Base-by-base conservation (phyloP, 2,329 filamentous ascomycete species). In the Phialophora macrospora region DNA sequence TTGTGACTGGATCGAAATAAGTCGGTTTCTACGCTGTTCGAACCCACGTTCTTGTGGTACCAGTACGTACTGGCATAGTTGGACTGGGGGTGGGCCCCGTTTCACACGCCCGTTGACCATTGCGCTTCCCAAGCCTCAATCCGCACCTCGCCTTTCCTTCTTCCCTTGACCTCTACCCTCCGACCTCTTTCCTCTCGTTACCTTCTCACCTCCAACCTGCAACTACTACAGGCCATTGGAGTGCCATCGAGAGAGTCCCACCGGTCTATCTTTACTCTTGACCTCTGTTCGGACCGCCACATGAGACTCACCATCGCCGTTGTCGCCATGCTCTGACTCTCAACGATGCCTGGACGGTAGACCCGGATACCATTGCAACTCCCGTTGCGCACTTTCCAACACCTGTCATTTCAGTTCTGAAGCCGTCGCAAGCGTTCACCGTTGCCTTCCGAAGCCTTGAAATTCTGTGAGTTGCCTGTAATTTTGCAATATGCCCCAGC, bases 241-340 rank as follows among this genome's bases (percentile, higher is more conserved):
- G 41, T 52, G 26, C 46, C 58, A 26, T 46, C 38, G 14, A 55
- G 41, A 52, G 44, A 51, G 22, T 30, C 46, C 51, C 14, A 72
- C 52, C 72, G 73, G 70, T 74, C 74, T 76, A 73, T 73, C 72
- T 65, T 73, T 74, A 73, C 76, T 76, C 75, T 74, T 73, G 64
- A 68, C 68, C 52, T 32, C 26, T 60, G 38, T 14, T 32, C 48
- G 22, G 38, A 4, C 58, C 46, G 11, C 55, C 38, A 44, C 28
- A 46, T 28, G 24, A 44, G 60, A 51, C 48, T n/a, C 12, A 57
- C 38, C 48, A 24, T 49, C 54, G 22, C 44, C 58, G 46, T 72
- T 73, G 72, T 72, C 68, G 73, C 70, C 70, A 70, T 71, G 59
- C 64, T 68, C 65, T 63, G 32, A 59, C 51, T 55, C 69, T 71